Evolutionary conservation across 73 alveolate species (phyloP), one percentile per base, ranked within the genome.

Genomic region (Urostyla sp.): DNA sequence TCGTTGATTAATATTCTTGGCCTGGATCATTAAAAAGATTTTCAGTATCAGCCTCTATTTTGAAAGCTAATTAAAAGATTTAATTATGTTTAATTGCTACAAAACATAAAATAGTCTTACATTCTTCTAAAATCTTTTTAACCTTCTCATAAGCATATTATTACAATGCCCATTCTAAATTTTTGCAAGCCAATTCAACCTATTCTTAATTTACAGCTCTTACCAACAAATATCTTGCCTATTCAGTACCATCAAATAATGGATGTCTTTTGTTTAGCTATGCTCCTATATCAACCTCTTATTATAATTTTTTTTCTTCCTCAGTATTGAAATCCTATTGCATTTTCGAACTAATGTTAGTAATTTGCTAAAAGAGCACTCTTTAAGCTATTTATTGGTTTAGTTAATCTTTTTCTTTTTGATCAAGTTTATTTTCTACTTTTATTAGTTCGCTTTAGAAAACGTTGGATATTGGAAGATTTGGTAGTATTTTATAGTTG

Each of bases 151-250:
- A 4, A 3, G 66, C 5, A 4, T 43, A 24, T 28, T 66, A 2
- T 5, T 21, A 2, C 30, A 66, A 37, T 21, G 59, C 37, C 80
- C 80, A 66, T 18, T 66, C 43, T 5, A 43, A 5, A 6, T 2
- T 43, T 11, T 21, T 3, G n/a, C 37, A 28, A 8, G 38, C 80
- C 18, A 40, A 24, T 10, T 8, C 3, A n/a, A 66, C 13, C 37
- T 31, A 66, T 5, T 66, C 80, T 43, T 43, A 11, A 26, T 45
- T 66, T 40, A 63, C 66, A 16, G 80, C 63, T 44, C 43, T 66
- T 40, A 66, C 10, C 40, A 66, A 5, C 6, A 66, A 13, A 23
- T 40, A 66, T 35, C 13, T 66, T 1, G 80, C 63, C 27, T 45
- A 40, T 44, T 37, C 24, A 49, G 44, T 66, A 11, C 6, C 27